Conservation (phyloP, 192 early-diverging fungal species). For the Dissophora globulifera region DNA sequence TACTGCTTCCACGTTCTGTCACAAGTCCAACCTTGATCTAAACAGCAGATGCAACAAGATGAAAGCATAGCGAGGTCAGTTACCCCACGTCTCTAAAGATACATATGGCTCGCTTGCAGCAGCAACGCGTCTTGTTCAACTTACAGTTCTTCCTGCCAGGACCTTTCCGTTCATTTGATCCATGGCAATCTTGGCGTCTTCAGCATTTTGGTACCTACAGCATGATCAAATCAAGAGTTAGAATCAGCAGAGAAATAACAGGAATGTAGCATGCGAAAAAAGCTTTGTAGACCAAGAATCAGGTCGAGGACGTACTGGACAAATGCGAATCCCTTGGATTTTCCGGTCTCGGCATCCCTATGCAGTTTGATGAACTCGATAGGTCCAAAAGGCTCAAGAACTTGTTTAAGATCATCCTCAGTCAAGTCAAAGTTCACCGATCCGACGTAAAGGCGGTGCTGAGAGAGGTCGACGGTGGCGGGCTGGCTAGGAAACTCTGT, state of each 20-base stretch:
- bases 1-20: conserved; percentile 66
- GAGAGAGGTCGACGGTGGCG: conserved; percentile 56
- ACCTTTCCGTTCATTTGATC: conserved; percentile 87
- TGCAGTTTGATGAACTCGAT: conserved; percentile 87
- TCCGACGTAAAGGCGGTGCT: conserved; percentile 71
- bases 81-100: no score
- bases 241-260: no score
- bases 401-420: conserved; percentile 76
- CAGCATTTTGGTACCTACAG: conserved; percentile 70
- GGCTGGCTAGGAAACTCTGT: conserved; percentile 24
- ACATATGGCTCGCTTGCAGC: no score
- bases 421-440: conserved; percentile 73
- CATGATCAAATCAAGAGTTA: no score
- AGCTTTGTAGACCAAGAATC: no score
- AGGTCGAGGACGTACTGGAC: conserved; percentile 69
- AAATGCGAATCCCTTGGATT: conserved; percentile 83
- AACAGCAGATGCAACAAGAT: no score
- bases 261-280: no score
- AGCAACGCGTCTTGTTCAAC: no score
- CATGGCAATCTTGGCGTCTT: conserved; percentile 81
- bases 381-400: conserved; percentile 87
- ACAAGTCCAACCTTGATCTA: conserved; percentile 83
- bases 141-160: conserved; percentile 76
- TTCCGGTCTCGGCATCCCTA: conserved; percentile 75
- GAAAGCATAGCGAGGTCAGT: no score